Conservation (phyloP, 2,329 filamentous ascomycete genomes). For the Aspergillus alliaceus region DNA sequence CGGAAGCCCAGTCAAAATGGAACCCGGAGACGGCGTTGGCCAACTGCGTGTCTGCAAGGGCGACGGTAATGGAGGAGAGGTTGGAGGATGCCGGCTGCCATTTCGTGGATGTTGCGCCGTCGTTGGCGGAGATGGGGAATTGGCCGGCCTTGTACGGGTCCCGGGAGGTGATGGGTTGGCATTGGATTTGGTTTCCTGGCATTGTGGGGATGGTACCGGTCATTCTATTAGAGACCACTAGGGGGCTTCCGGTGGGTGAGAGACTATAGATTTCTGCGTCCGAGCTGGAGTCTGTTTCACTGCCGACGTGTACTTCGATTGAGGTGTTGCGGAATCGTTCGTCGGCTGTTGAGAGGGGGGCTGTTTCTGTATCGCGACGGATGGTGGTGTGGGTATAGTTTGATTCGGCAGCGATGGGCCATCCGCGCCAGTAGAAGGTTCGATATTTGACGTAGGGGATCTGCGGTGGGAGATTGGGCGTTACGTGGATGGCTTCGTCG, state of each 20-base stretch:
- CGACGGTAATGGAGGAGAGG: constrained; percentile 57
- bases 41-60: constrained; percentile 45
- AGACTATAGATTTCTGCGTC: constrained; percentile 34
- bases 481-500: constrained; percentile 59
- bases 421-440: constrained; percentile 66
- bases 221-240: constrained; percentile 60
- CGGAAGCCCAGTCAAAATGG: constrained; percentile 61
- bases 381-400: constrained; percentile 67
- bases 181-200: constrained; percentile 64
- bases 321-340: constrained; percentile 51
- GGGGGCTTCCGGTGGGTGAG: constrained; percentile 49
- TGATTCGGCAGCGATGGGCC: constrained; percentile 60
- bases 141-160: constrained; percentile 61
- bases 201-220: constrained; percentile 56
- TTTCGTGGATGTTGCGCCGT: constrained; percentile 65
- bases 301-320: constrained; percentile 62
- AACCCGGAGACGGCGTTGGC: constrained; percentile 43
- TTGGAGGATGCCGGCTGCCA: constrained; percentile 63
- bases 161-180: constrained; percentile 53
- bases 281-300: constrained; percentile 26
- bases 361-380: constrained; percentile 49
- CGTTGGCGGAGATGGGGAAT: constrained; percentile 66
- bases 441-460: constrained; percentile 61
- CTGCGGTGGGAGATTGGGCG: constrained; percentile 66
- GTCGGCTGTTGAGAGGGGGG: constrained; percentile 54